phyloP scores from a whole-genome alignment of 257 asterid species.

The Capsicum chinense region DNA sequence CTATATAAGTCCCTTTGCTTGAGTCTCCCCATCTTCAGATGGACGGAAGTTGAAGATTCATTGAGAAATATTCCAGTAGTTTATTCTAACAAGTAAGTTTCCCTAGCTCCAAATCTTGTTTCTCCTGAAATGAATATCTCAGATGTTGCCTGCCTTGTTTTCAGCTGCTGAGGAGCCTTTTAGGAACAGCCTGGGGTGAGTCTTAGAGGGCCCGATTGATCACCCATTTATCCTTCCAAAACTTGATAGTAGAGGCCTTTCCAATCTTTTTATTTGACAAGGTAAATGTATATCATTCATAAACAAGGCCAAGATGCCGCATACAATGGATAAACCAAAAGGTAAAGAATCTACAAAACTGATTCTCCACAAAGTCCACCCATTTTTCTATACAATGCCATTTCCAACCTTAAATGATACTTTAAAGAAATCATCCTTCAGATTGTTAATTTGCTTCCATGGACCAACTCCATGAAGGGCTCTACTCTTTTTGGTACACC shows the following conservation, averaged over 20 bases:
- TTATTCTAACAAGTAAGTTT: not conserved
- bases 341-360: too few species aligned
- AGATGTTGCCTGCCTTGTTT: not conserved
- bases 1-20: not conserved
- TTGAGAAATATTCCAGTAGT: not conserved
- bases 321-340: too few species aligned
- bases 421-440: not conserved
- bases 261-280: not conserved
- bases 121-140: not conserved
- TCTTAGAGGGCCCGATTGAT: not conserved
- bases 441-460: slow-evolving; percentile 1
- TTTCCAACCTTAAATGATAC: not conserved
- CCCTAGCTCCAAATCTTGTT: slow-evolving; percentile 2
- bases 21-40: not conserved
- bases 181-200: not conserved
- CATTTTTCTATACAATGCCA: too few species aligned
- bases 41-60: not conserved
- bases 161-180: slow-evolving; percentile 6
- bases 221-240: slow-evolving; percentile 18
- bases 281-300: too few species aligned
- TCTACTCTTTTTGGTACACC: not conserved
- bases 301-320: too few species aligned
- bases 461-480: not conserved
- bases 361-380: too few species aligned
- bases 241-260: not conserved